A percentile compares a stretch with the other conserved stretches of the same genome.
These are phyloP conservation scores for Chaetomiaceae sp. DNA, from an alignment of 2,329 filamentous ascomycete genomes.

Conservation along the genomic window DNA sequence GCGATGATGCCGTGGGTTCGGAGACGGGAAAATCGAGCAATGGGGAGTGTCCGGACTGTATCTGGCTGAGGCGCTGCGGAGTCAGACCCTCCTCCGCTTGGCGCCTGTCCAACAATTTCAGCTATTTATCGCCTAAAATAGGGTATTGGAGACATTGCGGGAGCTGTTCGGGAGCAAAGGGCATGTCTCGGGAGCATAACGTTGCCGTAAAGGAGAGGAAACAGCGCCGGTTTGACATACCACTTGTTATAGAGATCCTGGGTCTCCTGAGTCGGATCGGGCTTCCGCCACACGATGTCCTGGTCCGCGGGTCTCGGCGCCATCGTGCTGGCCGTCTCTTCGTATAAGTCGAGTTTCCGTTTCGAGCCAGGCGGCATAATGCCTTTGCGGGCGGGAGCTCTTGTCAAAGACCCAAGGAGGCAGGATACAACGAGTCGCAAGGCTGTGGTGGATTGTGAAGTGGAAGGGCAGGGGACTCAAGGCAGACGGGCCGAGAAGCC, in stretches of 20 bases:
- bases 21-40: conserved; percentile 14
- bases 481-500: too few species aligned
- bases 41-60: not conserved
- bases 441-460: too few species aligned
- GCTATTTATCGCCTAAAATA: too few species aligned
- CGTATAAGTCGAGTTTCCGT: conserved; percentile 3
- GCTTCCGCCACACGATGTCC: not conserved
- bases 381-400: not conserved
- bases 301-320: not conserved
- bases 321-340: conserved; percentile 1
- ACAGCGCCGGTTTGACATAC: too few species aligned
- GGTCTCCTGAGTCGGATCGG: conserved; percentile 15
- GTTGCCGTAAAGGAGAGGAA: too few species aligned
- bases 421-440: too few species aligned
- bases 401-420: not conserved
- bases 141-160: too few species aligned
- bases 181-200: too few species aligned
- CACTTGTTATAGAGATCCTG: conserved; percentile 23
- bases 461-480: too few species aligned
- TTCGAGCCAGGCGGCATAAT: conserved; percentile 4
- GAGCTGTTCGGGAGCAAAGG: too few species aligned
- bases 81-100: conserved; percentile 16
- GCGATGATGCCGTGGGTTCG: conserved; percentile 15
- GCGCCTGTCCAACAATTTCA: too few species aligned
- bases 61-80: not conserved